A percentile compares a stretch with the other conserved stretches of the same genome.
Conservation (phyloP, 495 filamentous ascomycete species). For the Lasiosphaeria hispida region DNA sequence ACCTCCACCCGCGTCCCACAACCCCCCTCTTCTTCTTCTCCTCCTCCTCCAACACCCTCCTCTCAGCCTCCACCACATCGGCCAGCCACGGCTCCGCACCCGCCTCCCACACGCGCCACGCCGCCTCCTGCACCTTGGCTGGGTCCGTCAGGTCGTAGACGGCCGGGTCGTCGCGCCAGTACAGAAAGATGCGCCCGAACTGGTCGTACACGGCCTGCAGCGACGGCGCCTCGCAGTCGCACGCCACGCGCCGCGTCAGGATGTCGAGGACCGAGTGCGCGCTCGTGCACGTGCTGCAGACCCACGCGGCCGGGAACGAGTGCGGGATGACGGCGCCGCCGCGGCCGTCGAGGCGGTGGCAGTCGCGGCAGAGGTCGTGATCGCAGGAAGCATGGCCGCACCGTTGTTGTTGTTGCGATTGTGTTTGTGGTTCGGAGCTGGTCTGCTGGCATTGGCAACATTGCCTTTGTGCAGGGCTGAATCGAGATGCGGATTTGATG, state of each 20-base stretch:
- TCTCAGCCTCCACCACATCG: conserved; percentile 9
- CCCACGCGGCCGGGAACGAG: conserved; percentile 28
- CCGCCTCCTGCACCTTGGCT: conserved; percentile 26
- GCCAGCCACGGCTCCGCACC: conserved; percentile 25
- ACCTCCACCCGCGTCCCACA: conserved; percentile 5
- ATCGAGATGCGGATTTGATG: conserved; percentile 19
- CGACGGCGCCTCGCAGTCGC: conserved; percentile 21
- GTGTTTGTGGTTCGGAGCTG: not conserved
- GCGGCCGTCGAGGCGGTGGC: conserved; percentile 11
- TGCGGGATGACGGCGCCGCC: conserved; percentile 17
- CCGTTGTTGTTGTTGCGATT: not conserved
- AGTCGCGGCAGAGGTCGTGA: conserved; percentile 17
- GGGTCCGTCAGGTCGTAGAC: conserved; percentile 28
- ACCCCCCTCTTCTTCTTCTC: conserved; percentile 1
- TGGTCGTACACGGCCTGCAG: conserved; percentile 37
- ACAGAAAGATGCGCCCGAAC: conserved; percentile 31
- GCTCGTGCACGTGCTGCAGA: conserved; percentile 28
- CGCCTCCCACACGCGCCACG: conserved; percentile 27
- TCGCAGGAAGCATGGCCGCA: not conserved
- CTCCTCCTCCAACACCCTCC: not conserved
- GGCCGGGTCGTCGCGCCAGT: conserved; percentile 30
- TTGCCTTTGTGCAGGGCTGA: conserved; percentile 13
- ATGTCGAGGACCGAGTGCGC: conserved; percentile 23
- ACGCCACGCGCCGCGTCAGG: conserved; percentile 15
- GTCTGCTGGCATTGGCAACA: conserved; percentile 23